Evolutionary conservation across 2,329 filamentous ascomycete genomes (phyloP), one percentile per base, ranked within the genome.

Genomic region (Arthrobotrys conoides): DNA sequence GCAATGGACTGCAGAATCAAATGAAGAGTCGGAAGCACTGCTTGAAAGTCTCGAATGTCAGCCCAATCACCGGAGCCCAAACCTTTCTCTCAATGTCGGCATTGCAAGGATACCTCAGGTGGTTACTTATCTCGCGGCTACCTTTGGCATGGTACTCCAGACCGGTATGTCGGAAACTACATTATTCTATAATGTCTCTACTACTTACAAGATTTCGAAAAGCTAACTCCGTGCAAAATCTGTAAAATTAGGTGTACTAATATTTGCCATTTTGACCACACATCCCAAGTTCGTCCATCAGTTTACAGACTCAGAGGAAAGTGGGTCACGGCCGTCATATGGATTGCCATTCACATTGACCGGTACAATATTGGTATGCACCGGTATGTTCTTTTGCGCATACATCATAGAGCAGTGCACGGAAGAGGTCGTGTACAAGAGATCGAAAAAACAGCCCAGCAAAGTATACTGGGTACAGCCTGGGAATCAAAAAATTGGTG

Each of bases 371-470:
- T 14, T 69, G 4, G 55, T 81, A 22, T 64, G 55, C 1, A 18
- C 72, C 1, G 80, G 80, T 18, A 70, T 80, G 75, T 80, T 80
- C 27, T 33, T 79, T 24, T 81, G 80, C 14, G 80, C 80, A 2
- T 68, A 51, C 24, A 69, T 71, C 12, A 69, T 81, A 22, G 77
- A 81, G 24, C 22, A 27, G n/a, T 55, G 24, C 18, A 55, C 53
- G 38, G 20, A 59, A 27, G 66, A 59, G 48, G 20, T 33, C 5
- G 27, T 36, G 24, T 57, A 57, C 16, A 24, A 33, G 10, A 64
- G 65, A 20, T 75, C 51, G 8, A 55, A 55, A 44, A 4, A 33
- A 9, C 30, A 66, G n/a, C 27, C 49, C 1, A 66, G 66, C 38
- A 44, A 27, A 12, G 68, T 76, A n/a, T 76, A 70, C 53, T 81